Conservation (phyloP, 2,329 filamentous ascomycete species). For the Fusarium ambrosium region DNA sequence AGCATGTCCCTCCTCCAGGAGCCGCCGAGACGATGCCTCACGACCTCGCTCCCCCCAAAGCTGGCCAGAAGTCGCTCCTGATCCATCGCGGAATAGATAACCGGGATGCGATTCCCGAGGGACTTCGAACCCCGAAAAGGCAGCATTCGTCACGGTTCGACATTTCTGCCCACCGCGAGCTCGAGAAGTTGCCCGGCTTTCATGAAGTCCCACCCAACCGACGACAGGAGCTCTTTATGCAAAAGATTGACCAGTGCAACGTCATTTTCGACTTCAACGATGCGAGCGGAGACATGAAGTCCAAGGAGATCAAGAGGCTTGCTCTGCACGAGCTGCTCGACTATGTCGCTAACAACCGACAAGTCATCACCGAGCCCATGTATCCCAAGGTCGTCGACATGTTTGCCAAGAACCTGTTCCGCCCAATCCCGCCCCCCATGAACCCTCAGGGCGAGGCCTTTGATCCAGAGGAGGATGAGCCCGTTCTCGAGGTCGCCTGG, state of each 20-base stretch:
- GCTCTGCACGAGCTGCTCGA: slow-evolving; percentile 96
- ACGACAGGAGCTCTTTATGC: slow-evolving; percentile 97
- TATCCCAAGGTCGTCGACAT: slow-evolving; percentile 98
- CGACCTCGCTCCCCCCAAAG: slow-evolving; percentile 93
- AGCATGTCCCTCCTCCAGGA: slow-evolving; percentile 92
- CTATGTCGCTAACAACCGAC: slow-evolving; percentile 98
- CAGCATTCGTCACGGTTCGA: slow-evolving; percentile 98
- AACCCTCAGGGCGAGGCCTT: slow-evolving; percentile 99
- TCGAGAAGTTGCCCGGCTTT: slow-evolving; percentile 97
- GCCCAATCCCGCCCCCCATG: slow-evolving; percentile 95
- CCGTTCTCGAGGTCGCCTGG: slow-evolving; percentile 97
- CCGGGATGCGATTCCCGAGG: slow-evolving; percentile 91
- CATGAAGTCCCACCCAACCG: slow-evolving; percentile 97
- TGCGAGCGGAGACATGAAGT: slow-evolving; percentile 98
- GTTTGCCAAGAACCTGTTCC: slow-evolving; percentile 99
- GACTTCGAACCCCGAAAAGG: slow-evolving; percentile 92
- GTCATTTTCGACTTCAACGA: slow-evolving; percentile 99
- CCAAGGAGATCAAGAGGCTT: slow-evolving; percentile 98
- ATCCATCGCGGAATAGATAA: slow-evolving; percentile 89
- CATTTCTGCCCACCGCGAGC: slow-evolving; percentile 94
- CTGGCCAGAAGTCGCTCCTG: slow-evolving; percentile 88
- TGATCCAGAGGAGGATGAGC: slow-evolving; percentile 98
- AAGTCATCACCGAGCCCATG: slow-evolving; percentile 99
- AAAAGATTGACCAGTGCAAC: slow-evolving; percentile 99
- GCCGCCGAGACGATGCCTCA: slow-evolving; percentile 98